A percentile compares a stretch with the other conserved stretches of the same genome.
phyloP scores from a whole-genome alignment of 352 stramenopile genomes.

The Pythium phragmitis region DNA sequence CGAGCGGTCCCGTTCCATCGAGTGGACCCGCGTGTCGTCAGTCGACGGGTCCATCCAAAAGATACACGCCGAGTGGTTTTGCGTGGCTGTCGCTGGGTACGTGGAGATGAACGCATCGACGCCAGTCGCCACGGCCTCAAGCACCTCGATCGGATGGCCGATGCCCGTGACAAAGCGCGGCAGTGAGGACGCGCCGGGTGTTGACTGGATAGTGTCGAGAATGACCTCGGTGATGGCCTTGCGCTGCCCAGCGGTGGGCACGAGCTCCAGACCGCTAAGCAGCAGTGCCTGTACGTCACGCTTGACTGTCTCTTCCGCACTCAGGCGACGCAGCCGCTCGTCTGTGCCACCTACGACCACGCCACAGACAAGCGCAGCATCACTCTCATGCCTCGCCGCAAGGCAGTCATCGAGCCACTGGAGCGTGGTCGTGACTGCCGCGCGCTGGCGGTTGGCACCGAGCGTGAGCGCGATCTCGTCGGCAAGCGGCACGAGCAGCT shows the following conservation, averaged over 20 bases:
- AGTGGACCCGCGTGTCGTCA: constrained; percentile 35
- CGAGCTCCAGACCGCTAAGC: constrained; percentile 59
- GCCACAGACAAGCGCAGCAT: constrained; percentile 43
- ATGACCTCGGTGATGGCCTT: constrained; percentile 47
- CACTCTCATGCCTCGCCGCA: constrained; percentile 20
- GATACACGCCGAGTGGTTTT: constrained; percentile 44
- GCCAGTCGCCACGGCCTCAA: constrained; percentile 47
- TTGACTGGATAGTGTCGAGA: constrained; percentile 35
- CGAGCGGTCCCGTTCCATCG: constrained; percentile 31
- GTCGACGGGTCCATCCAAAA: constrained; percentile 53
- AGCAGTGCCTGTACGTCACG: constrained; percentile 65
- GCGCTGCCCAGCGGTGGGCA: constrained; percentile 35
- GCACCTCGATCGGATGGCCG: constrained; percentile 61
- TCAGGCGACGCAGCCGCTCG: constrained; percentile 48
- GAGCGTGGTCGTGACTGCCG: constrained; percentile 59
- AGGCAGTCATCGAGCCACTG: constrained; percentile 74
- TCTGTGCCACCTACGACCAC: constrained; percentile 70
- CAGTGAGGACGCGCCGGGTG: constrained; percentile 21
- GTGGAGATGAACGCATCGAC: constrained; percentile 73
- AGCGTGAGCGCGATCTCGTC: constrained; percentile 63
- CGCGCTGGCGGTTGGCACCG: constrained; percentile 64
- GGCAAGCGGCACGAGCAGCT: constrained; percentile 63
- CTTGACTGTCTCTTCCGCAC: constrained; percentile 61
- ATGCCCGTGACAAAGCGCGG: constrained; percentile 67
- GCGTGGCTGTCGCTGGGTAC: constrained; percentile 54